Evolutionary conservation across 257 asterid species (phyloP).

Genomic region (Solanum stenotomum): DNA sequence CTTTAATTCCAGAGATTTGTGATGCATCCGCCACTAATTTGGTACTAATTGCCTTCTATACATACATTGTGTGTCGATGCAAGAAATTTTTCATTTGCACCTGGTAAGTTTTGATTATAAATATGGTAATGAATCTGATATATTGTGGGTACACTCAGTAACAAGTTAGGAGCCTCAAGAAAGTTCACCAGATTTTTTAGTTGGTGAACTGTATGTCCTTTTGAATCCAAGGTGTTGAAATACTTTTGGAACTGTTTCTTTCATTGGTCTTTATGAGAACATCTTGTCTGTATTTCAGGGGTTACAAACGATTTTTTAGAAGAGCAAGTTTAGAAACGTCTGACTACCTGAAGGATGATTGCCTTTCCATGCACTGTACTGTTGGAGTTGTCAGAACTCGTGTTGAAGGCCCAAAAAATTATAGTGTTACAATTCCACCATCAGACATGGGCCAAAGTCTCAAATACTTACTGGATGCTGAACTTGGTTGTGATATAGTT

Average conservation of each 20-base stretch:
- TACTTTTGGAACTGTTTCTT: not conserved
- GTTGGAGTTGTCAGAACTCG: slow-evolving; percentile 94
- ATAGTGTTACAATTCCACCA: slow-evolving; percentile 51
- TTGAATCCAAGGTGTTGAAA: not conserved
- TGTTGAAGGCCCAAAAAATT: slow-evolving; percentile 67
- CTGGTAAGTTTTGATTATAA: not conserved
- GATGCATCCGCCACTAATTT: not conserved
- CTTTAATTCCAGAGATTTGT: not conserved
- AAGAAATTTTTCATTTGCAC: not conserved
- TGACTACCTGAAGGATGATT: slow-evolving; percentile 81
- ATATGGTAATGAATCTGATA: not conserved
- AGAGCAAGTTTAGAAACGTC: slow-evolving; percentile 70
- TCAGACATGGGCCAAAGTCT: slow-evolving; percentile 84
- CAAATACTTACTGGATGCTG: slow-evolving; percentile 55
- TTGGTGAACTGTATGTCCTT: not conserved
- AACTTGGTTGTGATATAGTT: slow-evolving; percentile 58
- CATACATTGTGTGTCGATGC: not conserved
- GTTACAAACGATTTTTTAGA: slow-evolving; percentile 80
- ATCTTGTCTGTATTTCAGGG: slow-evolving; percentile 50
- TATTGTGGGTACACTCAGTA: not conserved
- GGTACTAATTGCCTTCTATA: not conserved
- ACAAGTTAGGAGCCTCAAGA: not conserved
- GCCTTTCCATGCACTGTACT: slow-evolving; percentile 79
- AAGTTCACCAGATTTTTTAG: not conserved
- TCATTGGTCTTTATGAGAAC: not conserved